phyloP scores from a whole-genome alignment of 768 basidiomycete genomes.

The Termitomyces sp. region DNA sequence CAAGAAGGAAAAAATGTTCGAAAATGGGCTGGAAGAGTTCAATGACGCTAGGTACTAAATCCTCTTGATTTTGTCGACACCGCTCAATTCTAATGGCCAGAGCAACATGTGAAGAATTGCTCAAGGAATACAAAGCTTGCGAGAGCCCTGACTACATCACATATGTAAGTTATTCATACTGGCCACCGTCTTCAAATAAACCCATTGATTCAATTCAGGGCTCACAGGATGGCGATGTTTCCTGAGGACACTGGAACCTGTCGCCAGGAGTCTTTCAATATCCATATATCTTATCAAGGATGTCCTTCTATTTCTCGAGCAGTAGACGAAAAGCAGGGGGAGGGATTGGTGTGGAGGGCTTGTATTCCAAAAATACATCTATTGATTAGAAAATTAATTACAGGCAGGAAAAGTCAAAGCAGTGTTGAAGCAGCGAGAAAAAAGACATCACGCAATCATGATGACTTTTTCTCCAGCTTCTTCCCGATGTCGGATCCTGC shows the following conservation, averaged over 20 bases:
- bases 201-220: slow-evolving; percentile 12
- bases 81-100: slow-evolving; percentile 28
- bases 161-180: slow-evolving; percentile 30
- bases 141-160: slow-evolving; percentile 94
- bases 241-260: slow-evolving; percentile 7
- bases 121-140: slow-evolving; percentile 95
- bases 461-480: slow-evolving; percentile 75
- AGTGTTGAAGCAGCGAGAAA: slow-evolving; percentile 26
- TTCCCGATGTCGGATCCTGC: slow-evolving; percentile 79
- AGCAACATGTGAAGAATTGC: slow-evolving; percentile 78
- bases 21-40: slow-evolving; percentile 90
- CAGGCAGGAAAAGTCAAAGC: slow-evolving; percentile 16
- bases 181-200: neutral
- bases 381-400: slow-evolving; percentile 14
- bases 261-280: neutral
- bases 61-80: neutral
- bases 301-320: neutral
- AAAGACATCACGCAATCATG: slow-evolving; percentile 26
- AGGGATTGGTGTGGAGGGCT: too few species aligned
- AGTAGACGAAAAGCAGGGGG: neutral
- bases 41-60: slow-evolving; percentile 81
- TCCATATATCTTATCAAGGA: neutral
- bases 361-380: slow-evolving; percentile 7
- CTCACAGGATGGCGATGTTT: slow-evolving; percentile 19
- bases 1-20: slow-evolving; percentile 95